phyloP scores from a whole-genome alignment of 73 alveolate genomes.

The Paramecium biaurelia region DNA sequence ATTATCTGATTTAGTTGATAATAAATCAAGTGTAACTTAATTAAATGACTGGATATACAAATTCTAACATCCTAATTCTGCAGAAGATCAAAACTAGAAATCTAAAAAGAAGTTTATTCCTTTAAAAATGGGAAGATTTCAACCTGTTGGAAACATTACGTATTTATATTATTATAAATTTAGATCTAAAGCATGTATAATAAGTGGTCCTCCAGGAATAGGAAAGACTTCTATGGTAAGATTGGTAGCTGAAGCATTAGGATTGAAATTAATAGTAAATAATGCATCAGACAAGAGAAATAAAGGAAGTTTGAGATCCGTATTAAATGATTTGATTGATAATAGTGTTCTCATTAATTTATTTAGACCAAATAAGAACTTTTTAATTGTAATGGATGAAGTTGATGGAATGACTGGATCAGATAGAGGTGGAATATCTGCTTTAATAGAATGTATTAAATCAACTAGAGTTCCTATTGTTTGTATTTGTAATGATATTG shows the following conservation, averaged over 20 bases:
- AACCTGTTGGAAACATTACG: slow-evolving; percentile 63
- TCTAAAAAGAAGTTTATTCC: slow-evolving; percentile 85
- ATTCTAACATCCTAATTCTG: slow-evolving; percentile 83
- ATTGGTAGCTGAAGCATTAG: slow-evolving; percentile 81
- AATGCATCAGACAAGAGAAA: slow-evolving; percentile 98
- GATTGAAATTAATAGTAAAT: slow-evolving; percentile 88
- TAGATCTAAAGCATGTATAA: slow-evolving; percentile 97
- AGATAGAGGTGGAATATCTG: slow-evolving; percentile 99
- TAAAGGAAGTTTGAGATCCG: slow-evolving; percentile 79
- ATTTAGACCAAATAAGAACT: slow-evolving; percentile 61
- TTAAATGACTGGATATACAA: slow-evolving; percentile 94
- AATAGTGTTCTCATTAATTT: background rate
- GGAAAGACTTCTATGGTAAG: slow-evolving; percentile 98
- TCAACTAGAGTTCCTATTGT: slow-evolving; percentile 96
- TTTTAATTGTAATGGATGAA: slow-evolving; percentile 96
- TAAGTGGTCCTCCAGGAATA: slow-evolving; percentile 99
- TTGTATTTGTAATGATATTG: slow-evolving; percentile 97
- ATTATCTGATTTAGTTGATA: slow-evolving; percentile 88
- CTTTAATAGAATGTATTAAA: slow-evolving; percentile 93
- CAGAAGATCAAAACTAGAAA: background rate
- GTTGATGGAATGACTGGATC: slow-evolving; percentile 99
- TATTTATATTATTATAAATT: slow-evolving; percentile 57
- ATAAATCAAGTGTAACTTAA: slow-evolving; percentile 77
- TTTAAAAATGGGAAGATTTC: slow-evolving; percentile 75
- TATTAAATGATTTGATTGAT: slow-evolving; percentile 66